Percentiles rank a stretch among this genome's conserved stretches.
These are phyloP conservation scores for Suhomyces xylopsoci DNA, from an alignment of 805 yeast genomes.

Conservation along the genomic window DNA sequence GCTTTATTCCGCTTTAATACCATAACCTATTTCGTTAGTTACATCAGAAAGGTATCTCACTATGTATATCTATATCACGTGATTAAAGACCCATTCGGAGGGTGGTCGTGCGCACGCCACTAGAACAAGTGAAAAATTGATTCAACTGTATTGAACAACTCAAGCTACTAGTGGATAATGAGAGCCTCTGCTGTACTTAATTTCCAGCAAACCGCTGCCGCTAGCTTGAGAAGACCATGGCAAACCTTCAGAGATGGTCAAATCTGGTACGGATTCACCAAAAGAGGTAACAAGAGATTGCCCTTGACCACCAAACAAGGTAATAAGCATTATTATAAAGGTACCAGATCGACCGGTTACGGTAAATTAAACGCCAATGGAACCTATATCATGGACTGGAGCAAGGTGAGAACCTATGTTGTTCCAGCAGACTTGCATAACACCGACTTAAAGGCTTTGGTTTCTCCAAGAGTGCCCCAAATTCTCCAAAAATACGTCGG, in stretches of 20 bases:
- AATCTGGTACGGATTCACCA: conserved; percentile 74
- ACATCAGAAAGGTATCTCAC: background rate
- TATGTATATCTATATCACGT: background rate
- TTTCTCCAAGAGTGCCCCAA: conserved; percentile 69
- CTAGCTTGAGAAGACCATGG: conserved; percentile 81
- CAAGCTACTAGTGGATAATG: conserved; percentile 31
- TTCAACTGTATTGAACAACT: background rate
- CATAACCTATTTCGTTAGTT: background rate
- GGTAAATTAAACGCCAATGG: conserved; percentile 78
- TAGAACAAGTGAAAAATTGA: background rate
- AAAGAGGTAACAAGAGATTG: conserved; percentile 78
- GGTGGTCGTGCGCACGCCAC: background rate
- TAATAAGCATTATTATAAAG: conserved; percentile 90
- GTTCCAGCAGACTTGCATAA: conserved; percentile 54
- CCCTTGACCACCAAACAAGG: conserved; percentile 91
- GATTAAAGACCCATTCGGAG: background rate
- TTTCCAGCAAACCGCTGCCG: conserved; percentile 35
- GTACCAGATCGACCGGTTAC: conserved; percentile 92
- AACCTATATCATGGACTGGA: conserved; percentile 74
- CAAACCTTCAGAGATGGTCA: conserved; percentile 79
- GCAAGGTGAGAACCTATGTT: conserved; percentile 84
- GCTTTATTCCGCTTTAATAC: background rate
- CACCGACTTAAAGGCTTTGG: conserved; percentile 64
- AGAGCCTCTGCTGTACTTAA: conserved; percentile 45
- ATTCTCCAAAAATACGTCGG: conserved; percentile 69